Conservation (phyloP, 495 filamentous ascomycete species). For the Aspergillus carlsbadensis region DNA sequence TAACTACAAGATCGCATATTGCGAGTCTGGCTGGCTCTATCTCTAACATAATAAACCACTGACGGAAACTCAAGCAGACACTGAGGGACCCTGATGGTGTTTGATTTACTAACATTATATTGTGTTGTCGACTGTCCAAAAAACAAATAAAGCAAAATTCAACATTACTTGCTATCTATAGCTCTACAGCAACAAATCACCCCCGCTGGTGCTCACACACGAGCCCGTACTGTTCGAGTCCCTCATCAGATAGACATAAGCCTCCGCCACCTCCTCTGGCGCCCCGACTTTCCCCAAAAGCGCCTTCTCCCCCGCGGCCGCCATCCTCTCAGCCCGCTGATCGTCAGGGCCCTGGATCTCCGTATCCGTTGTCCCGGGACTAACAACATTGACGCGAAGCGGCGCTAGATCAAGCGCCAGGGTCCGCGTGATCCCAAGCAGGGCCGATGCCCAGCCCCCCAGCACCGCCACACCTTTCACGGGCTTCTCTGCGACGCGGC, state of each 20-base stretch:
- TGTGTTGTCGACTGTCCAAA: too few species aligned
- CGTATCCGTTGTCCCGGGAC: background rate
- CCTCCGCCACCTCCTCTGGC: background rate
- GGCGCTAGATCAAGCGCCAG: background rate
- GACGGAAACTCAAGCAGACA: too few species aligned
- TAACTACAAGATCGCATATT: too few species aligned
- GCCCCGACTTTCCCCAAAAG: background rate
- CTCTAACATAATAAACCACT: too few species aligned
- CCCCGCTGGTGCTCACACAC: background rate
- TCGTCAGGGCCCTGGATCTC: background rate
- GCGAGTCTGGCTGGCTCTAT: too few species aligned
- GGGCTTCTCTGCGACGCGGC: background rate
- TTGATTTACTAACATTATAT: too few species aligned
- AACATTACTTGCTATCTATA: too few species aligned
- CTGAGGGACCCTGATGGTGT: too few species aligned
- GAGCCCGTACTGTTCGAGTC: background rate
- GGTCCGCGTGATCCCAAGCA: background rate
- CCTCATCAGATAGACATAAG: background rate
- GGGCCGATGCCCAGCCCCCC: background rate
- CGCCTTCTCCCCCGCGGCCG: background rate
- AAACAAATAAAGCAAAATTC: background rate
- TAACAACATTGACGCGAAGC: background rate
- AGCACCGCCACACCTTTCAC: background rate
- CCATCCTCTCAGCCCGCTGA: background rate
- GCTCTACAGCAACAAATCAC: background rate